Evolutionary conservation across 257 asterid species (phyloP), one percentile per base, ranked within the genome.

Genomic region (Misopates orontium): DNA sequence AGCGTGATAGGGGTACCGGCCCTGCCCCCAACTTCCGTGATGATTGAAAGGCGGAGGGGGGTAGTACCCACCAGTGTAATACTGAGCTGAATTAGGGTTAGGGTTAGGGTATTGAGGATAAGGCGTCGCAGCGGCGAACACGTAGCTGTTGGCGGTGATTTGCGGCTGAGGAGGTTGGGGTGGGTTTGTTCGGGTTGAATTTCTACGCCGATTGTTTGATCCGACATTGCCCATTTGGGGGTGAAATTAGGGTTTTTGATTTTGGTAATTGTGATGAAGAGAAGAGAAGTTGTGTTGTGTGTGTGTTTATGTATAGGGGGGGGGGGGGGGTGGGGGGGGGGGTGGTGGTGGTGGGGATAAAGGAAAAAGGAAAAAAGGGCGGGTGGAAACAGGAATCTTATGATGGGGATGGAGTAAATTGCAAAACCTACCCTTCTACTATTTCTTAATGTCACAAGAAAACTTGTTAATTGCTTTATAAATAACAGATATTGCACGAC

Each of bases 51-150:
- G n/a, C n/a, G n/a, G 36, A 10, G 87, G 87, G 16, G 92, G 91
- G 55, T 83, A 94, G 62, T 87, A 82, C 0, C 89, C 95, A 9
- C 90, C 86, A 79, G 88, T 97, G 71, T 90, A 86, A 74, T 84
- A 88, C 18, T 95, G 36, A 28, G 4, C 89, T 3, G 91, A 85
- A 40, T 28, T 28, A 28, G 79, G 81, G 70, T 87, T 92, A 68
- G 87, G 90, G 80, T 77, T 76, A 15, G 82, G 85, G 79, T 84
- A 87, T 51, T 87, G 96, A 4, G 96, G 99, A 64, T 82, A 90
- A 3, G 99, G 99, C 11, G 99, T 90, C 44, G 97, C 99, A 42
- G 99, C 99, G 1, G 99, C 99, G 58, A 90, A 94, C 1, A 94
- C 97, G 75, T 90, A 94, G 1, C 95, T 86, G 74, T 86, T 90